A percentile compares a stretch with the other conserved stretches of the same genome.
Evolutionary conservation across 345 rosid species (phyloP).

Genomic region (Corchorus capsularis): DNA sequence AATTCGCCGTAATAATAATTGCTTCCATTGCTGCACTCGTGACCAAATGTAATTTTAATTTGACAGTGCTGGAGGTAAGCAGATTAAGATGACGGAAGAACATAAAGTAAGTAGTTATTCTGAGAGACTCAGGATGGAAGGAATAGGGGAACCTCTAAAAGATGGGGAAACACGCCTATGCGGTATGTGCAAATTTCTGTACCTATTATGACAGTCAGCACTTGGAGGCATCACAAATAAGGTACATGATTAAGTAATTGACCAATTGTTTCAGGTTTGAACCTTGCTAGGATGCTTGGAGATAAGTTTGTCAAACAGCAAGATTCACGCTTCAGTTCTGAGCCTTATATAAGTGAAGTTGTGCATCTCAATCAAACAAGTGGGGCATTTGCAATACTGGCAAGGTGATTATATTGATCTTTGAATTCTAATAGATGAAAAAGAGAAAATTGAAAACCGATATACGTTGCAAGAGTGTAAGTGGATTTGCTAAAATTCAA

Average conservation of each 20-base stretch:
- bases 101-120: conserved; percentile 72
- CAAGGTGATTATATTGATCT: conserved; percentile 57
- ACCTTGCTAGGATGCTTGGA: conserved; percentile 96
- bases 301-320: conserved; percentile 93
- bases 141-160: conserved; percentile 68
- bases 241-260: conserved; percentile 1
- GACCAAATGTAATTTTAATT: conserved; percentile 27
- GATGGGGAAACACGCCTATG: conserved; percentile 78
- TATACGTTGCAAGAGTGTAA: not conserved
- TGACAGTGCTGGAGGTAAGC: conserved; percentile 73
- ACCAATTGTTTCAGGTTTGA: conserved; percentile 58
- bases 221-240: not conserved
- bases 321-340: conserved; percentile 81
- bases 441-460: not conserved
- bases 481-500: not conserved
- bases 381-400: conserved; percentile 68
- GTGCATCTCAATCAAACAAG: conserved; percentile 60
- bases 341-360: conserved; percentile 79
- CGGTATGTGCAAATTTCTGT: conserved; percentile 45
- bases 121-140: conserved; percentile 69
- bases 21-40: not conserved
- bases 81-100: conserved; percentile 86
- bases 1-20: not conserved
- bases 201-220: not conserved
- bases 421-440: not conserved